Conservation (phyloP, 164 flowering plant genomes). For the Santalum album region DNA sequence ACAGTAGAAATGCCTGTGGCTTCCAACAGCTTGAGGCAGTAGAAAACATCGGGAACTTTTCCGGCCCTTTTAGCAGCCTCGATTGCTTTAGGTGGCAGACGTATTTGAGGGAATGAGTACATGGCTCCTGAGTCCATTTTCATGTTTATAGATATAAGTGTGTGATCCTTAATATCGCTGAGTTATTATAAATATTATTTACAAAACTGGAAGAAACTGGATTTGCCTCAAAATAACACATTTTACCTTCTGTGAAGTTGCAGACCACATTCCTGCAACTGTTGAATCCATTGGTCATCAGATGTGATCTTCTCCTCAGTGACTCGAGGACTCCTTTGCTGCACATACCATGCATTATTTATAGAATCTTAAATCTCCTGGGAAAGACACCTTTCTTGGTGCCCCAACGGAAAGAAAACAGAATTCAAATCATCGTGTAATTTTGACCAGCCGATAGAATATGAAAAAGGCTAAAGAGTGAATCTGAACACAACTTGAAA, state of each 20-base stretch:
- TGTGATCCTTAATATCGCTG: not conserved
- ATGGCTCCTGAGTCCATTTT: slow-evolving; percentile 68
- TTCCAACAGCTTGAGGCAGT: slow-evolving; percentile 92
- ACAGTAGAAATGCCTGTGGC: slow-evolving; percentile 98
- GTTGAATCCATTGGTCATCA: slow-evolving; percentile 98
- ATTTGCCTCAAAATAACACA: not conserved
- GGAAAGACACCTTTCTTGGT: too few relatives aligned
- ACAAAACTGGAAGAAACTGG: slow-evolving; percentile 1
- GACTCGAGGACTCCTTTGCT: slow-evolving; percentile 90
- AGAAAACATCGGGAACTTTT: slow-evolving; percentile 93
- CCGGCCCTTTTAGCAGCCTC: slow-evolving; percentile 82
- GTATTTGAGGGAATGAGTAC: slow-evolving; percentile 98
- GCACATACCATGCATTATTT: slow-evolving; percentile 19
- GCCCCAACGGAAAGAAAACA: too few relatives aligned
- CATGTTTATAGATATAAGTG: not conserved
- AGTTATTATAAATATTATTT: not conserved
- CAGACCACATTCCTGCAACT: slow-evolving; percentile 96
- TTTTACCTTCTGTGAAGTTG: slow-evolving; percentile 89
- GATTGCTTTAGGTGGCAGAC: slow-evolving; percentile 82
- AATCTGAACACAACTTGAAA: too few relatives aligned
- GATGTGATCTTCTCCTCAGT: slow-evolving; percentile 77
- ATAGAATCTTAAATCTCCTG: too few relatives aligned
- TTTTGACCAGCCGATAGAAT: too few relatives aligned
- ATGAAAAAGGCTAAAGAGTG: too few relatives aligned
- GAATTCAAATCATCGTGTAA: not conserved